Evolutionary conservation across 768 basidiomycete genomes (phyloP), one percentile per base, ranked within the genome.

Genomic region (Boletus subparvulus): DNA sequence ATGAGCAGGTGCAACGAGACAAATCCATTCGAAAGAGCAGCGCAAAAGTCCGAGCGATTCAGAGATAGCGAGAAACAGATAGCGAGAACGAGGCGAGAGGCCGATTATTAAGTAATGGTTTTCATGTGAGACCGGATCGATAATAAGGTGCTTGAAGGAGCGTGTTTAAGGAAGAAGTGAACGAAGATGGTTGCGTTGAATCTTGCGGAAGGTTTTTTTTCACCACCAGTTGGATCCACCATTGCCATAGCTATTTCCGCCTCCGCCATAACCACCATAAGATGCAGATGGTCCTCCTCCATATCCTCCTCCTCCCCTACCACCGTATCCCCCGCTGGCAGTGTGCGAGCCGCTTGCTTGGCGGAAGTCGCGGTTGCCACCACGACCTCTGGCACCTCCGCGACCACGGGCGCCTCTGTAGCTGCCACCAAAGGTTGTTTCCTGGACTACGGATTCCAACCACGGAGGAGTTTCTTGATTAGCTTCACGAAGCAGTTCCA

Each of bases 401-500:
- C 84, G 72, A 24, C 86, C 86, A 54, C 90, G 80, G 30, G 86
- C 79, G 32, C 83, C 80, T 33, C 83, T 67, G 65, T 74, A 73
- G 49, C 78, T 75, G 33, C 78, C 74, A 40, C 87, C 87, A 69
- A 90, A 92, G 51, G 88, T 81, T 32, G 83, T 79, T 74, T 98
- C 95, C 53, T 87, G 83, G 6, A 87, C 85, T 56, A 98, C 86
- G 12, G 87, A 84, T 69, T 94, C 91, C 51, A 99, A 79, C 94
- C 95, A 99, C 3, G 69, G 51, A 1, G 97, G 97, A 55, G 94
- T 90, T 48, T 96, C 94, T 71, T 97, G 94, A 72, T 98, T 95
- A 48, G 96, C 95, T 75, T 99, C 96, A 50, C 91, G 84, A 24
- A 99, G 83, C 5, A 99, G 83, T 72, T 98, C 96, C 49, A 99